A percentile compares a stretch with the other conserved stretches of the same genome.
Evolutionary conservation across 371 early-diverging fungal genomes (phyloP).

Genomic region (Apophysomyces variabilis): DNA sequence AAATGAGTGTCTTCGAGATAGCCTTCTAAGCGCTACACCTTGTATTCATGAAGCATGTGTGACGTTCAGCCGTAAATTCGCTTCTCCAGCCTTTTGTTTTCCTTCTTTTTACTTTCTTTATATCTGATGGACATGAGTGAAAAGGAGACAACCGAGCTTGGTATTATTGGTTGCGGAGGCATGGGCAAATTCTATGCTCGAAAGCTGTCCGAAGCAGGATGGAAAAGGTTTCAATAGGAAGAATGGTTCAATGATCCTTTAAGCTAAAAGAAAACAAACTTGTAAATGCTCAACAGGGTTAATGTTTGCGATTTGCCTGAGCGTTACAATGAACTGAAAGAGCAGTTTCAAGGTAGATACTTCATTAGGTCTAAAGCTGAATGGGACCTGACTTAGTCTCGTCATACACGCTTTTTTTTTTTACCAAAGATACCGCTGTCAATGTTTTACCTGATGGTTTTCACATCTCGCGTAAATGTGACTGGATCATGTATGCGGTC

Average conservation of each 20-base stretch:
- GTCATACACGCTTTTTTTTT: neutral
- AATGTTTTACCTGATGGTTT: constrained; percentile 82
- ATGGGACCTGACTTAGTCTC: neutral
- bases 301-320: constrained; percentile 88
- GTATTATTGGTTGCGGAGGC: constrained; percentile 88
- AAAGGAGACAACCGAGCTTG: constrained; percentile 68
- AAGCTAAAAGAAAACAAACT: neutral
- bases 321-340: constrained; percentile 67
- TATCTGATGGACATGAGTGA: constrained; percentile 26
- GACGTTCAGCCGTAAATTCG: neutral
- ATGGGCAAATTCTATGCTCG: constrained; percentile 94
- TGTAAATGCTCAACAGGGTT: constrained; percentile 49
- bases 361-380: neutral
- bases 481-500: constrained; percentile 93
- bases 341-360: constrained; percentile 59
- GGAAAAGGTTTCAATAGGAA: constrained; percentile 60
- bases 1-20: no score
- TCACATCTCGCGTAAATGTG: constrained; percentile 81
- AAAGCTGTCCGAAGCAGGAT: constrained; percentile 74
- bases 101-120: neutral
- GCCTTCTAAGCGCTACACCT: no score
- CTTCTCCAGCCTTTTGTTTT: neutral
- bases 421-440: constrained; percentile 54
- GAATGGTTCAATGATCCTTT: no score
- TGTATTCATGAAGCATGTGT: no score